Conservation (phyloP, 2,329 filamentous ascomycete species). For the Aulographum hederae region DNA sequence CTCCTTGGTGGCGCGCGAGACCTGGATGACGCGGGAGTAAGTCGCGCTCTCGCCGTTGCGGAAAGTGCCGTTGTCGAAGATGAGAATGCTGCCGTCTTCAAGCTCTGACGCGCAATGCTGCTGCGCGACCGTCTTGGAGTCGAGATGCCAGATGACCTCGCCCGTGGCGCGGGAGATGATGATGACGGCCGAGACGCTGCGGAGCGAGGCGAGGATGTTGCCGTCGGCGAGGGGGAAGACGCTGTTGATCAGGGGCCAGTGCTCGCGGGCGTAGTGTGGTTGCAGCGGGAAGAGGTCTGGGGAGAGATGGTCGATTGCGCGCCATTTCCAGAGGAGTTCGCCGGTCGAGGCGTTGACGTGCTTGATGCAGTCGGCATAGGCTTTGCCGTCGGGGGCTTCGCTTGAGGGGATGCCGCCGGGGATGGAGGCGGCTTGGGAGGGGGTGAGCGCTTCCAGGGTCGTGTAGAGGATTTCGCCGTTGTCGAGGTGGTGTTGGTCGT, state of each 20-base stretch:
- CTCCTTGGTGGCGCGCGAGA: conserved; percentile 19
- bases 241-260: conserved; percentile 28
- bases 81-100: conserved; percentile 22
- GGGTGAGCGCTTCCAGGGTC: conserved; percentile 20
- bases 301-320: conserved; percentile 22
- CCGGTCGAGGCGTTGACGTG: conserved; percentile 18
- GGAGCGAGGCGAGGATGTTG: conserved; percentile 24
- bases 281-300: conserved; percentile 21
- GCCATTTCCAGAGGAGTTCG: conserved; percentile 25
- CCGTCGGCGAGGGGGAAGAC: conserved; percentile 21
- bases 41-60: conserved; percentile 20
- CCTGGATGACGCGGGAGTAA: conserved; percentile 24
- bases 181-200: conserved; percentile 23
- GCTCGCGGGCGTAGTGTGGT: conserved; percentile 20
- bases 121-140: conserved; percentile 21
- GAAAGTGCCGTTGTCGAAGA: conserved; percentile 29
- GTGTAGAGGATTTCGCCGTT: conserved; percentile 26
- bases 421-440: conserved; percentile 17
- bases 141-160: conserved; percentile 24
- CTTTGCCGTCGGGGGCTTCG: conserved; percentile 19
- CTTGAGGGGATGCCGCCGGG: conserved; percentile 22
- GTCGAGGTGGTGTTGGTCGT: conserved; percentile 27
- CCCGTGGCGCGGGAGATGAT: conserved; percentile 23
- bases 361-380: conserved; percentile 25
- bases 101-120: conserved; percentile 27